These are phyloP conservation scores for Haplographium delicatum DNA, from an alignment of 495 filamentous ascomycete species.

Conservation along the genomic window DNA sequence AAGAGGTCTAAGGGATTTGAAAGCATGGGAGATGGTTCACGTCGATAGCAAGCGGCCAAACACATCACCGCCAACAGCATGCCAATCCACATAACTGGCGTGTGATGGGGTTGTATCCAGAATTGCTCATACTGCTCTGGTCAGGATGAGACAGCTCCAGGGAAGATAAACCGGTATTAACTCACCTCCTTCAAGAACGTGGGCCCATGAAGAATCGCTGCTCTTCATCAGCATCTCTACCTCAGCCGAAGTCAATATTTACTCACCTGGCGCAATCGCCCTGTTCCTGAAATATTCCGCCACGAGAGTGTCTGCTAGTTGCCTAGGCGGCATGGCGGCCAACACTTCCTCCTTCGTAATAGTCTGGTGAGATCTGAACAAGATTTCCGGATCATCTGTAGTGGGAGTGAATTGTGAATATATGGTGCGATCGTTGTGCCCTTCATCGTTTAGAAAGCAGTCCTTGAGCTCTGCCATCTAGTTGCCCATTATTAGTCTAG, in stretches of 20 bases:
- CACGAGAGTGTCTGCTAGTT: conserved; percentile 29
- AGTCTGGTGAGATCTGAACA: neutral
- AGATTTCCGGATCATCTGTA: conserved; percentile 20
- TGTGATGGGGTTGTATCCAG: conserved; percentile 33
- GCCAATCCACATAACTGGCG: conserved; percentile 41
- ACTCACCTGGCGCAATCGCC: conserved; percentile 31
- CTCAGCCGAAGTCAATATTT: no score
- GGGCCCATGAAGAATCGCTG: conserved; percentile 33
- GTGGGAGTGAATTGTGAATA: no score
- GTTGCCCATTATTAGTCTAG: no score
- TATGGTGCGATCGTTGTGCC: no score
- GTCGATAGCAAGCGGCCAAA: no score
- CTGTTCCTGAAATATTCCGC: neutral
- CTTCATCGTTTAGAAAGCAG: no score
- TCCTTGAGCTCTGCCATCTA: no score
- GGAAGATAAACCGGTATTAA: no score
- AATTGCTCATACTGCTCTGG: conserved; percentile 42
- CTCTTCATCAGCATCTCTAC: no score
- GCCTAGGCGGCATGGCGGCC: conserved; percentile 32
- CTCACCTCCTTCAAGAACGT: conserved; percentile 31
- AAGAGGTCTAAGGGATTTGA: no score
- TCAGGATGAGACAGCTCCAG: conserved; percentile 38
- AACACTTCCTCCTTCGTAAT: conserved; percentile 35
- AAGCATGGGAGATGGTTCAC: no score
- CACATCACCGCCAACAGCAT: conserved; percentile 38